Base-by-base conservation (phyloP, 192 early-diverging fungal genomes). In the Polychytrium aggregatum region DNA sequence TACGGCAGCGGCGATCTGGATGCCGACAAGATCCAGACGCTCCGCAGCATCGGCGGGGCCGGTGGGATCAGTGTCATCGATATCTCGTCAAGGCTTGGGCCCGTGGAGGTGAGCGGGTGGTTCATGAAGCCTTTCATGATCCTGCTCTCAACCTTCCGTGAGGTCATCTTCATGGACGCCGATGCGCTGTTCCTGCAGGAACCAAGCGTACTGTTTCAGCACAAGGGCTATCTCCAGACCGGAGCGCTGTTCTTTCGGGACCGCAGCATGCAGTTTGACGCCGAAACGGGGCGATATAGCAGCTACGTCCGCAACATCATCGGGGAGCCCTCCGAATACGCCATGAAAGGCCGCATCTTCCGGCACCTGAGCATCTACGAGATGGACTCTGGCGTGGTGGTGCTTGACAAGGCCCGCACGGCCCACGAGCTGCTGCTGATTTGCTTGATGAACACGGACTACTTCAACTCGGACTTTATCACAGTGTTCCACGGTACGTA, bases 101-200 rank as follows among this genome's bases (percentile, higher is more conserved):
- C n/a, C n/a, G n/a, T n/a, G n/a, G n/a, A n/a, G n/a, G n/a, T n/a
- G 21, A 53, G 71, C 38, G 52, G 52, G 2, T 52, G 41, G 6
- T 33, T 11, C 31, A 33, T 8, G 6, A 11, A 11, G 6, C 11
- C 6, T 4, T 33, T 4, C 31, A 11, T 33, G 31, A 57, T 84
- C 29, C 33, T 85, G 28, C 68, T 70, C 0, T 68, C 70, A 2
- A 63, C 53, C 29, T 85, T 82, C 64, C 44, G 54, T 14, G 61
- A 85, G 33, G 70, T 76, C 17, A 77, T 85, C 40, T 64, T 84
- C 46, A 61, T 84, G 44, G 83, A 85, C 55, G 77, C 82, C 14
- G 83, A 85, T 52, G 79, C 71, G 1, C 61, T 78, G 22, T 75
- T 82, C 30, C 53, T 85, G 38, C 62, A 77, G 50, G 59, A 59